Evolutionary conservation across 768 basidiomycete species (phyloP), one percentile per base, ranked within the genome.

Genomic region (Leucogyrophana mollusca): DNA sequence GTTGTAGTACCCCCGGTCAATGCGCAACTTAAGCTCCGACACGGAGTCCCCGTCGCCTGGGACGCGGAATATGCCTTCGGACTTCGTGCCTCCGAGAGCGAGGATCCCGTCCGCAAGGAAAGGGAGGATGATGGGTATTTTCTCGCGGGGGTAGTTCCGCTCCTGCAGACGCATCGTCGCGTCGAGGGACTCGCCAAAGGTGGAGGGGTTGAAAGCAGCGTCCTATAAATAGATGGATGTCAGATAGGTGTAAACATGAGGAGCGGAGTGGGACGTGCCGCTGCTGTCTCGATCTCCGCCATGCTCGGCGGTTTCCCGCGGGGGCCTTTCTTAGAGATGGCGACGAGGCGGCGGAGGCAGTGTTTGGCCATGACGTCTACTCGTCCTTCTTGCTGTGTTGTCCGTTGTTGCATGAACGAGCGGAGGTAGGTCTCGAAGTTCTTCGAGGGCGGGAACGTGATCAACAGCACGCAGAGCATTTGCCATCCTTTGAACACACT

Each of bases 401-500:
- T 82, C 44, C 85, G 81, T 39, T 81, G 79, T 50, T 83, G 77
- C 35, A 95, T 80, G 67, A 93, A 95, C n/a, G 77, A 73, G 22
- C 78, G 79, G 9, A 95, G 76, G 64, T 91, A 91, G 1, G 83
- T 75, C 60, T 94, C 92, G 56, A 95, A 94, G 62, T 93, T 86
- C 69, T 92, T 93, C 9, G 91, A 94, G 1, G 94, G 94, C 4
- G 90, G 90, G 63, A 97, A 97, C 2, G 91, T 88, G 45, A 90
- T 80, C n/a, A 94, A 73, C 21, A 94, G 73, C 2, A 97, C 92
- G 60, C 91, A 95, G 35, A 95, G 70, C 39, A 96, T 71, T 59
- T 96, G 94, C 88, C 93, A 96, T 20, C 94, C 94, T 59, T 85
- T 87, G 71, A 96, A 92, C 24, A 82, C 62, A 58, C 90, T 87